phyloP scores from a whole-genome alignment of 1,284 basidiomycete genomes.

The Rhizoctonia solani region DNA sequence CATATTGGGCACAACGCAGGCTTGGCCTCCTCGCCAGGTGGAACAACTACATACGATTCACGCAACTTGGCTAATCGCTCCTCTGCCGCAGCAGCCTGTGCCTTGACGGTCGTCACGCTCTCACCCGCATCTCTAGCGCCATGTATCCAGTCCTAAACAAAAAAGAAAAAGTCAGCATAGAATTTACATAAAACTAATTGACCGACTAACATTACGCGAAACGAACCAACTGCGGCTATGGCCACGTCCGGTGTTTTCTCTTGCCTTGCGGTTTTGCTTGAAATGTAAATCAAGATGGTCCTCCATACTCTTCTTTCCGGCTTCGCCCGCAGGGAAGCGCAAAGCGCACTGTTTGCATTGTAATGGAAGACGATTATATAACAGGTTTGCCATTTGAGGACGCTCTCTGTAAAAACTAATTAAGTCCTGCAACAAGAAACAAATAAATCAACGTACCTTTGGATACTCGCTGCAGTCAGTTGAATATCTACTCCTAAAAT shows the following conservation, averaged over 20 bases:
- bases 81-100: conserved; percentile 63
- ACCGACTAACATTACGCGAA: conserved; percentile 72
- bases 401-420: conserved; percentile 55
- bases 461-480: conserved; percentile 72
- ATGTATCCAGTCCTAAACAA: conserved; percentile 78
- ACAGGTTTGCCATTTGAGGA: conserved; percentile 62
- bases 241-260: conserved; percentile 81
- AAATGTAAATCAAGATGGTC: conserved; percentile 98
- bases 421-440: background rate
- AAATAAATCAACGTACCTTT: conserved; percentile 56
- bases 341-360: conserved; percentile 95
- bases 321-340: conserved; percentile 74
- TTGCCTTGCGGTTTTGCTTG: conserved; percentile 87
- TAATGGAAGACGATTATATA: conserved; percentile 74
- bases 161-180: conserved; percentile 38
- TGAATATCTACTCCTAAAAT: conserved; percentile 72
- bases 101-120: conserved; percentile 44
- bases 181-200: conserved; percentile 26
- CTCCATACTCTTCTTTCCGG: conserved; percentile 79
- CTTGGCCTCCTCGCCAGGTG: conserved; percentile 81
- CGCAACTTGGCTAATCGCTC: conserved; percentile 77
- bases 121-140: conserved; percentile 57
- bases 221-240: conserved; percentile 93
- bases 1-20: conserved; percentile 90
- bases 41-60: conserved; percentile 83